These are phyloP conservation scores for Aspergillus nidulans DNA, from an alignment of 495 filamentous ascomycete species.

Conservation along the genomic window DNA sequence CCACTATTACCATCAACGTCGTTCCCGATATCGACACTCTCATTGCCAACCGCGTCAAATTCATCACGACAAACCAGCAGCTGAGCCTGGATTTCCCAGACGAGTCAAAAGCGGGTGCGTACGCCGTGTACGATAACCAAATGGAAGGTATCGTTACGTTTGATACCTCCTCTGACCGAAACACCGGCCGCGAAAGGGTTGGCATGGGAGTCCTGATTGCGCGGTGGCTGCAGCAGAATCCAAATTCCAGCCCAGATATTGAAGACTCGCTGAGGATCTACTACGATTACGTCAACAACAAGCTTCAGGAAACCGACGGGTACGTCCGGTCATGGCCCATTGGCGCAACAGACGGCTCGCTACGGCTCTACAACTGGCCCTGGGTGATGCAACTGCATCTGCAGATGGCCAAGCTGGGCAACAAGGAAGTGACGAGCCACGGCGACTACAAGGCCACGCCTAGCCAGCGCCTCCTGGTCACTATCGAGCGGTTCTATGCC, in stretches of 20 bases:
- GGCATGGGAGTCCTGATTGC: constrained; percentile 1
- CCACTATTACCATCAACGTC: not conserved
- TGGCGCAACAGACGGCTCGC: not conserved
- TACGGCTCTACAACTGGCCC: not conserved
- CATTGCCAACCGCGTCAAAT: not conserved
- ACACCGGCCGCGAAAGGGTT: not conserved
- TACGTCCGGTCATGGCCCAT: not conserved
- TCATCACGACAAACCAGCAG: not conserved
- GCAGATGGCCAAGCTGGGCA: not conserved
- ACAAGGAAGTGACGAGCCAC: not conserved
- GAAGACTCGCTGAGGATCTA: not conserved
- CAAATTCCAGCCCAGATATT: not conserved
- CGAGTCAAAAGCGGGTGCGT: not conserved
- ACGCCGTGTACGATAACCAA: constrained; percentile 3
- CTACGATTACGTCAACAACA: not conserved
- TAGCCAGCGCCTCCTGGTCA: not conserved
- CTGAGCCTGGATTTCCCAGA: not conserved
- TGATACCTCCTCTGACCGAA: not conserved
- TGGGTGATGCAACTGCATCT: not conserved
- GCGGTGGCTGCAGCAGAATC: not conserved
- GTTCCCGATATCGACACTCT: not conserved
- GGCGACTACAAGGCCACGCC: not conserved
- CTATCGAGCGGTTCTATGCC: not conserved
- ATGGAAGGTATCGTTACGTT: constrained; percentile 2
- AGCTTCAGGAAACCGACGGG: not conserved